Base-by-base conservation (phyloP, 129 eudicot genomes). In the Gnaphalium uliginosum region DNA sequence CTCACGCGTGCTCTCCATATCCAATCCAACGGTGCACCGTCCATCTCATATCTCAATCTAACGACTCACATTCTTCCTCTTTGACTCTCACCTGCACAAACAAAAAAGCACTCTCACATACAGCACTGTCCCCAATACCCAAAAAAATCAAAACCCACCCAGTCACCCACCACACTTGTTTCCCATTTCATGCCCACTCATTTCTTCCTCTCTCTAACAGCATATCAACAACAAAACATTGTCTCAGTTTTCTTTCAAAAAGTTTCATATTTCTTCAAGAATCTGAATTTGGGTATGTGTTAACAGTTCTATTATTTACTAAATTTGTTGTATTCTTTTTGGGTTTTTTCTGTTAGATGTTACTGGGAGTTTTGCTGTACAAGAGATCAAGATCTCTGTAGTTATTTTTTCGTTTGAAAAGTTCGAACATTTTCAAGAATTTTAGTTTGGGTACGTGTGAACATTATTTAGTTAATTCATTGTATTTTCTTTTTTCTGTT, bases 1-100 rank as follows among this genome's bases (percentile, higher is more conserved):
- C 81, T 78, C 71, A 78, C 81, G 81, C 81, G 81, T 78, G 81
- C 81, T 58, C 69, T 78, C 60, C 17, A 29, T 58, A 78, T 69
- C 81, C 76, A 78, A 78, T 78, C 81, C 70, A 69, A 69, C 81
- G 70, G 4, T 7, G 56, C 50, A 39, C 9, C 41, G 10, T 29
- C 46, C 29, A 26, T 27, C 43, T 60, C 59, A 30, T 21, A 59
- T 48, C 59, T 17, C 7, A 61, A 78, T 78, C 81, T 48, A 69
- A 78, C 75, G 76, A 23, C 24, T 24, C 81, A 68, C 70, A 43
- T 58, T 59, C 75, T 14, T 69, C 81, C 22, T 58, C 76, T 78
- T 77, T 77, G 81, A 77, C 81, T 68, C 70, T 43, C 81, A 57
- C 70, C 81, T 70, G 76, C 70, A 48, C 81, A 69, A 58, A 77